Evolutionary conservation across 345 rosid genomes (phyloP), one percentile per base, ranked within the genome.

Genomic region (Litchi chinensis): DNA sequence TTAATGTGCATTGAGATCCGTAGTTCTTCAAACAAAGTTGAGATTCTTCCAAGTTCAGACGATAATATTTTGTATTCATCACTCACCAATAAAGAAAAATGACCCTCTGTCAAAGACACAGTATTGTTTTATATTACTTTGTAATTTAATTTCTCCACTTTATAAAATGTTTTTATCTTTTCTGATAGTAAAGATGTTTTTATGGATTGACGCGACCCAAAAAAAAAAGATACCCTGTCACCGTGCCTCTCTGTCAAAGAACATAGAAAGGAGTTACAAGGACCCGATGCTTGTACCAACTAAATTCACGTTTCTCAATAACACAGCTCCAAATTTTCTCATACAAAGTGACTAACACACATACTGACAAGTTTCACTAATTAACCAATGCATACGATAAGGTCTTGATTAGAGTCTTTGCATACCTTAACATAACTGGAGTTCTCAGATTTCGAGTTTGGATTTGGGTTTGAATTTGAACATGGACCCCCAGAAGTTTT

Each of bases 361-460:
- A 26, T 0, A 41, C 15, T 12, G 10, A 43, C 70, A 74, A 16
- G 69, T 10, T 5, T 44, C 68, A 18, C 37, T 24, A 74, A 16
- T 74, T 22, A 2, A 41, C 5, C 37, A 32, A 26, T 40, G 6
- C 65, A 54, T 26, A 62, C 0, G 16, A 1, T 19, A 3, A 57
- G 56, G 12, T 3, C 43, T 44, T 22, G 39, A 54, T 54, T 54
- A 54, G 60, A 52, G 19, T 13, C 19, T 41, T 71, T 5, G 44
- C 19, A 67, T 64, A 83, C 87, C 85, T 78, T 40, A 44, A 75
- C 75, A 67, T 48, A 57, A 81, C 32, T 66, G 78, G 18, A 37
- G 63, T 62, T 75, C 10, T 82, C 76, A 54, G 81, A 16, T 68
- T 73, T 69, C 22, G 88, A 65, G 63, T 79, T 80, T 5, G 84